These are phyloP conservation scores for Helminthosporium solani DNA, from an alignment of 2,329 filamentous ascomycete species.

Conservation along the genomic window DNA sequence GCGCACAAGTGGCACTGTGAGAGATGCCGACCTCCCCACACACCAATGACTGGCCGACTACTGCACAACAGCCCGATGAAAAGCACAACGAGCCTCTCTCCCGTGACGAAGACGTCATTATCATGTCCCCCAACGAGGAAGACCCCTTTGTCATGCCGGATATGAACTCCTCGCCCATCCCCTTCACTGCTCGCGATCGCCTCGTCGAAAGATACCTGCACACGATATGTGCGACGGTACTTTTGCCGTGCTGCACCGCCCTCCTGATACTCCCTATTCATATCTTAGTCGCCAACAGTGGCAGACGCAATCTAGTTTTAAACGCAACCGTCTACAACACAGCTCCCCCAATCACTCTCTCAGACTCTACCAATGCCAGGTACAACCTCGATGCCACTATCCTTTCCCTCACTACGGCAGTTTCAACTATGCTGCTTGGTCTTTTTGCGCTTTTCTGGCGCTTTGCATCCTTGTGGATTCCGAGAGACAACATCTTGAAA, in stretches of 20 bases:
- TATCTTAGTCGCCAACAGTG: background rate
- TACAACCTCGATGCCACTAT: background rate
- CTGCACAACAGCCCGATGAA: no score
- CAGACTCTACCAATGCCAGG: background rate
- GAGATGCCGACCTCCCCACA: no score
- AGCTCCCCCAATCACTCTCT: background rate
- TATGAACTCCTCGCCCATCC: background rate
- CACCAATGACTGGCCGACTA: no score
- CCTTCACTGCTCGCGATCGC: background rate
- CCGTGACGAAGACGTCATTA: background rate
- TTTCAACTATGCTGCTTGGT: background rate
- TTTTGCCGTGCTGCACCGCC: background rate
- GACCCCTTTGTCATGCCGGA: background rate
- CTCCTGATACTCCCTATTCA: background rate
- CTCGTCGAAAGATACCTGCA: background rate
- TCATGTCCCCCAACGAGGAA: background rate
- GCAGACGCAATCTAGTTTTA: background rate
- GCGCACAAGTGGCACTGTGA: no score
- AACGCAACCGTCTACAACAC: background rate
- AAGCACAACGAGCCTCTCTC: no score
- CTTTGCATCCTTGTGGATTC: background rate
- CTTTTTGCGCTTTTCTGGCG: background rate
- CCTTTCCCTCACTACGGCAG: background rate
- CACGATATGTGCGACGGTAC: background rate
- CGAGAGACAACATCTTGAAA: background rate